Percentiles rank a stretch among this genome's conserved stretches.
These are phyloP conservation scores for Barbarea vulgaris DNA, from an alignment of 345 rosid genomes.

Conservation along the genomic window DNA sequence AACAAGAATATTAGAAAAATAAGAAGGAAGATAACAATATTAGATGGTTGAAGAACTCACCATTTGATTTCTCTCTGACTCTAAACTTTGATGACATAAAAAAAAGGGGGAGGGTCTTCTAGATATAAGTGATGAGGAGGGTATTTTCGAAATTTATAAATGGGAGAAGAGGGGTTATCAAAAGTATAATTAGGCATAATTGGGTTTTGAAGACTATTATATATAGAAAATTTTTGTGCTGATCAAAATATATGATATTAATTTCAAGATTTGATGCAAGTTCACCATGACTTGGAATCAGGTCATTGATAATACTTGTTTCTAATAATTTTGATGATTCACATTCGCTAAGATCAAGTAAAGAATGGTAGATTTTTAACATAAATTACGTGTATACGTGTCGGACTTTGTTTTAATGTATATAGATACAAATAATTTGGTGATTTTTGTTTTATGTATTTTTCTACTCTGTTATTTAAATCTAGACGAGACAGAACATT, in stretches of 20 bases:
- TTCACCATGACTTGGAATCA: constrained; percentile 12
- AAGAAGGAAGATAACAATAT: background rate
- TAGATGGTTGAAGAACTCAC: constrained; percentile 47
- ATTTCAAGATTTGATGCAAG: background rate
- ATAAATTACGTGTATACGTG: too few relatives aligned
- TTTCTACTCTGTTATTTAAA: constrained; percentile 10
- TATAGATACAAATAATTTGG: background rate
- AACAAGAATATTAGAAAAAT: background rate
- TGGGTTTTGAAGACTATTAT: too few relatives aligned
- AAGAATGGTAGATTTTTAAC: background rate
- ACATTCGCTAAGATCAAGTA: background rate
- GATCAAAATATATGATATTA: background rate
- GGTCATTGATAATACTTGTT: background rate
- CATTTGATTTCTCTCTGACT: constrained; percentile 38
- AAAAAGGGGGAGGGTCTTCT: background rate
- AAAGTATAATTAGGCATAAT: background rate
- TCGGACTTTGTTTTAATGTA: background rate
- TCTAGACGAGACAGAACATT: constrained; percentile 17
- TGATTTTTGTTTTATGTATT: background rate
- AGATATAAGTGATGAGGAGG: constrained; percentile 35
- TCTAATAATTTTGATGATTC: background rate
- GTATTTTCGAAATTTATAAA: constrained; percentile 39
- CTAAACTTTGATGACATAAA: background rate
- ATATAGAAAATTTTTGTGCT: background rate
- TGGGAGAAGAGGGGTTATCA: constrained; percentile 1